These are phyloP conservation scores for Trichophyton benhamiae DNA, from an alignment of 2,329 filamentous ascomycete species.

Conservation along the genomic window DNA sequence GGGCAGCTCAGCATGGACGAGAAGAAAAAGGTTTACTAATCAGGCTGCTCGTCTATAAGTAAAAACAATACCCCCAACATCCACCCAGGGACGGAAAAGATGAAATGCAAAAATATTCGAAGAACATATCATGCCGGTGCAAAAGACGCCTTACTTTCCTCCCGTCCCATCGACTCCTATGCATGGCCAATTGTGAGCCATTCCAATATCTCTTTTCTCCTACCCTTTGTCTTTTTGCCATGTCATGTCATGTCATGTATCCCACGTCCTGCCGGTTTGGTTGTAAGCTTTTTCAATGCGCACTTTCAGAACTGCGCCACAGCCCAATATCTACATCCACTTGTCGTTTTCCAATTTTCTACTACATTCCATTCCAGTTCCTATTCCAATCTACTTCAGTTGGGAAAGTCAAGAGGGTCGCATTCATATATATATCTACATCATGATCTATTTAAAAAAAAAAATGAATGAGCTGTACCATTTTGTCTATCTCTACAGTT, in stretches of 20 bases:
- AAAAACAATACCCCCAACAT: background rate
- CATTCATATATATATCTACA: slow-evolving; percentile 3
- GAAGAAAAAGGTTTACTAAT: slow-evolving; percentile 99
- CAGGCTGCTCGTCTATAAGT: background rate
- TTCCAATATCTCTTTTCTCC: background rate
- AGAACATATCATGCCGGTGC: background rate
- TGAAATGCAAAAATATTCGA: background rate
- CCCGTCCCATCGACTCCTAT: background rate
- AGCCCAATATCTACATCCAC: background rate
- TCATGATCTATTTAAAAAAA: slow-evolving; percentile 2
- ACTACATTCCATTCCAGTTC: background rate
- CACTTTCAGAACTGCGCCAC: background rate
- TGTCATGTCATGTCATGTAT: background rate
- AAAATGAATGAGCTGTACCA: slow-evolving; percentile 4
- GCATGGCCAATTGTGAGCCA: background rate
- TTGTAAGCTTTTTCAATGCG: too few relatives aligned
- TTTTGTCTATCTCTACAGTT: background rate
- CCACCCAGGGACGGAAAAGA: background rate
- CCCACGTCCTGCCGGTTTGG: background rate
- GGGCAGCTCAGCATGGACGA: slow-evolving; percentile 97
- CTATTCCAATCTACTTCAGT: background rate
- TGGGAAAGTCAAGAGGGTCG: background rate
- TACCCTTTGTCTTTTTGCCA: background rate
- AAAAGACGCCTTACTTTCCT: background rate
- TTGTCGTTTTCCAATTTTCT: background rate